These are phyloP conservation scores for Solanum sparsipilum DNA, from an alignment of 257 asterid genomes.

Conservation along the genomic window DNA sequence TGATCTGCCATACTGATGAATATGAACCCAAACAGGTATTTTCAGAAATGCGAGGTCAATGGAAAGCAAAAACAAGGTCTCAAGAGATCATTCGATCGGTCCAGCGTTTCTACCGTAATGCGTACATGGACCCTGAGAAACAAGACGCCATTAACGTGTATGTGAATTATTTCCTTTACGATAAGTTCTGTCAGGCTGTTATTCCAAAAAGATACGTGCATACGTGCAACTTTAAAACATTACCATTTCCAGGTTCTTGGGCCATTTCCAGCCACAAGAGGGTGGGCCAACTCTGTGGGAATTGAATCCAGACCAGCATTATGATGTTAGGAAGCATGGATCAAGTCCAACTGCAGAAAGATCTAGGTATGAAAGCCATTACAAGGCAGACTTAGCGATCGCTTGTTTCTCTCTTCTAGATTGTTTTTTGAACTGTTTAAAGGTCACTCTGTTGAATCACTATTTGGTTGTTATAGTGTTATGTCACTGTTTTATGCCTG, in stretches of 20 bases:
- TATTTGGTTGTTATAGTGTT: neutral
- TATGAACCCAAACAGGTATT: constrained; percentile 47
- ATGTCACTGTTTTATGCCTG: neutral
- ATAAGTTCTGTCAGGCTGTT: neutral
- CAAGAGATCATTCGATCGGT: constrained; percentile 70
- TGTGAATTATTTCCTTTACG: constrained; percentile 10
- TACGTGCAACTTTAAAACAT: neutral
- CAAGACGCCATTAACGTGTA: constrained; percentile 91
- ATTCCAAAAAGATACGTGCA: neutral
- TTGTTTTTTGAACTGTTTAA: neutral
- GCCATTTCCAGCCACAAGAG: constrained; percentile 84
- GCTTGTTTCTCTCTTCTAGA: neutral
- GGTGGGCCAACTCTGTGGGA: constrained; percentile 86
- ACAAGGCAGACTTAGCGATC: neutral
- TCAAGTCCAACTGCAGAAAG: constrained; percentile 25
- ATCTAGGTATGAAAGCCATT: constrained; percentile 37
- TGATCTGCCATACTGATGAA: neutral
- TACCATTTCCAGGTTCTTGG: constrained; percentile 57
- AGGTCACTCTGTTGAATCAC: neutral
- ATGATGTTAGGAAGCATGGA: constrained; percentile 43
- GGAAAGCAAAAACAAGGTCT: constrained; percentile 82
- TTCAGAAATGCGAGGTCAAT: constrained; percentile 87
- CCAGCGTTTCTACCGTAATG: constrained; percentile 78
- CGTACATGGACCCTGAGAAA: constrained; percentile 85
- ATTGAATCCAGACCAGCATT: constrained; percentile 74